Conservation (phyloP, 257 asterid species). For the Solanum piurae region DNA sequence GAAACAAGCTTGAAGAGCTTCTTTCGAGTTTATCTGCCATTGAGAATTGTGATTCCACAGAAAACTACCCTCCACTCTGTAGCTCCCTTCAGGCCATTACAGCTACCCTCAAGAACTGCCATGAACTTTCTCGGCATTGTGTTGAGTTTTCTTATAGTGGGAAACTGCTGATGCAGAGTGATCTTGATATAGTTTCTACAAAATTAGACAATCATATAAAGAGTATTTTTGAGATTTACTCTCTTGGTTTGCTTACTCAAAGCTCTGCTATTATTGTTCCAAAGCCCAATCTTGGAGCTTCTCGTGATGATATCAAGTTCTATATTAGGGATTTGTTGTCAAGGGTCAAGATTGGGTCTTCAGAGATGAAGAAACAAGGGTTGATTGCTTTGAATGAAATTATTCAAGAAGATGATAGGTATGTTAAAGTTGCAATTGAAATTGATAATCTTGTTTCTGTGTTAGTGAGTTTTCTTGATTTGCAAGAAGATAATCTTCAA, state of each 20-base stretch:
- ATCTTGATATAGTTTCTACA: constrained; percentile 52
- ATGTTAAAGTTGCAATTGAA: constrained; percentile 41
- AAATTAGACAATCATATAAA: constrained; percentile 38
- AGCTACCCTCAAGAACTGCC: constrained; percentile 33
- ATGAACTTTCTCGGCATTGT: constrained; percentile 43
- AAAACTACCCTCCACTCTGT: constrained; percentile 30
- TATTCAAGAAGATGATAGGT: constrained; percentile 58
- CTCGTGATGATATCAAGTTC: constrained; percentile 57
- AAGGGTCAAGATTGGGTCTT: constrained; percentile 55
- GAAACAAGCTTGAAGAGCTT: constrained; percentile 65
- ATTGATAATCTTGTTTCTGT: constrained; percentile 34
- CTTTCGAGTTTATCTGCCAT: constrained; percentile 53
- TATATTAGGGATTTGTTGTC: constrained; percentile 61
- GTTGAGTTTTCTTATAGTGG: constrained; percentile 51
- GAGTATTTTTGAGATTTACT: constrained; percentile 46
- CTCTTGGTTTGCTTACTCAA: constrained; percentile 57
- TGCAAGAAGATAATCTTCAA: constrained; percentile 36
- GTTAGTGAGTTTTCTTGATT: constrained; percentile 61
- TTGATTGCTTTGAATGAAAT: constrained; percentile 47
- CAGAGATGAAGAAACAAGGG: constrained; percentile 72
- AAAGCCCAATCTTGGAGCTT: constrained; percentile 58
- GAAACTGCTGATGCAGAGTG: constrained; percentile 87
- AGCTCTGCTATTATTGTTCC: constrained; percentile 62
- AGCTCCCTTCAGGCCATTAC: constrained; percentile 40
- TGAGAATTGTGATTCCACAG: constrained; percentile 43